Evolutionary conservation across 2,329 filamentous ascomycete genomes (phyloP).

Genomic region (Blumeriella jaapii): DNA sequence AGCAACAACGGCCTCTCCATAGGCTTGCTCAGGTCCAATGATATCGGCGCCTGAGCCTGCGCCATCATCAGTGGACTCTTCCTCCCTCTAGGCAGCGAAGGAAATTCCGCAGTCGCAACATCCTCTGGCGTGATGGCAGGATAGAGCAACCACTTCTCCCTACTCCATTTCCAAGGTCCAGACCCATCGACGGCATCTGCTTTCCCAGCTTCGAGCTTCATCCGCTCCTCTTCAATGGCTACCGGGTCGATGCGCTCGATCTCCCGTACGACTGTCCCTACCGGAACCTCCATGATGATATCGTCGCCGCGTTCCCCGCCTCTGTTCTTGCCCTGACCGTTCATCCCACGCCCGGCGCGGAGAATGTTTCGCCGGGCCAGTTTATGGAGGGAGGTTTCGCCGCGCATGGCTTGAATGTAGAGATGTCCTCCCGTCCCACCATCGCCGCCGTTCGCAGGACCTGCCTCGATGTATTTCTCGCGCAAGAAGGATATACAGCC

Average conservation of each 20-base stretch:
- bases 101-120: slow-evolving; percentile 47
- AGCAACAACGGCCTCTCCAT: slow-evolving; percentile 78
- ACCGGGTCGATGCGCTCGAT: slow-evolving; percentile 67
- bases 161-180: slow-evolving; percentile 31
- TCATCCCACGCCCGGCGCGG: slow-evolving; percentile 63
- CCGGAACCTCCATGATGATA: slow-evolving; percentile 77
- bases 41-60: slow-evolving; percentile 63
- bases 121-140: slow-evolving; percentile 68
- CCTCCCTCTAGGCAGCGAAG: slow-evolving; percentile 42
- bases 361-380: slow-evolving; percentile 65
- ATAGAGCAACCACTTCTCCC: slow-evolving; percentile 77
- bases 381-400: slow-evolving; percentile 89
- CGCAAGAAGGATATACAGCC: slow-evolving; percentile 91
- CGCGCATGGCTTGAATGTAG: slow-evolving; percentile 86
- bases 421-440: slow-evolving; percentile 85
- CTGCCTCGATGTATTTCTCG: slow-evolving; percentile 80
- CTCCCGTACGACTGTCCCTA: slow-evolving; percentile 84
- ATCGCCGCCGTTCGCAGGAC: slow-evolving; percentile 89
- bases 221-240: slow-evolving; percentile 49
- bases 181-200: slow-evolving; percentile 22
- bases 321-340: slow-evolving; percentile 62
- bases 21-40: slow-evolving; percentile 60
- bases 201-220: slow-evolving; percentile 29
- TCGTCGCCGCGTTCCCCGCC: slow-evolving; percentile 78
- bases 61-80: slow-evolving; percentile 39